A percentile compares a stretch with the other conserved stretches of the same genome.
phyloP scores from a whole-genome alignment of 768 basidiomycete genomes.

The Amanita exitialis region DNA sequence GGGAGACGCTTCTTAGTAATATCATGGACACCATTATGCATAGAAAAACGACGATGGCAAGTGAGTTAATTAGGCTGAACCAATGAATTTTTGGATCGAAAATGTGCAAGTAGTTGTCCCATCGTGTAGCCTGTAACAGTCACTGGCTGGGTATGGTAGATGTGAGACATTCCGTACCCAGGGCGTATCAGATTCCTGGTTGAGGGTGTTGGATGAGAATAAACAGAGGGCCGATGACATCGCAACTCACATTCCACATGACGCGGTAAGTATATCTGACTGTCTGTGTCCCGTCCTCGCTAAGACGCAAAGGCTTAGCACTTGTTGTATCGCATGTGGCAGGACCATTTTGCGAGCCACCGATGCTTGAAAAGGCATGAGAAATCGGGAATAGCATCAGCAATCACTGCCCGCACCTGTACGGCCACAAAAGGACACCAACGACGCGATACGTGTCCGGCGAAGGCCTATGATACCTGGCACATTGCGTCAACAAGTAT shows the following conservation, averaged over 20 bases:
- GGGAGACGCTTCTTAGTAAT: constrained; percentile 72
- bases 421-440: constrained; percentile 80
- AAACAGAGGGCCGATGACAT: background rate
- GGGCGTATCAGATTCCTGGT: constrained; percentile 73
- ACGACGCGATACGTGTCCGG: constrained; percentile 76
- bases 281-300: constrained; percentile 46
- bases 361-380: constrained; percentile 34
- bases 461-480: constrained; percentile 72
- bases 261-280: constrained; percentile 85
- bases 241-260: constrained; percentile 63
- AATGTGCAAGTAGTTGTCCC: constrained; percentile 94
- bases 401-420: constrained; percentile 21
- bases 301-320: constrained; percentile 42
- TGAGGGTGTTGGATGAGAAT: constrained; percentile 1
- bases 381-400: background rate
- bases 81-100: constrained; percentile 94
- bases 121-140: constrained; percentile 70
- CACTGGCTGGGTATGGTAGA: background rate
- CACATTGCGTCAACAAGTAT: constrained; percentile 2
- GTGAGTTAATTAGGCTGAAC: constrained; percentile 90
- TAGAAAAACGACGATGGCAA: constrained; percentile 86
- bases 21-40: constrained; percentile 93
- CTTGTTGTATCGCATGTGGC: constrained; percentile 42
- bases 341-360: constrained; percentile 41
- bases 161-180: constrained; percentile 39